Conservation (phyloP, 441 rosid species). For the Dalechampia spathulata region DNA sequence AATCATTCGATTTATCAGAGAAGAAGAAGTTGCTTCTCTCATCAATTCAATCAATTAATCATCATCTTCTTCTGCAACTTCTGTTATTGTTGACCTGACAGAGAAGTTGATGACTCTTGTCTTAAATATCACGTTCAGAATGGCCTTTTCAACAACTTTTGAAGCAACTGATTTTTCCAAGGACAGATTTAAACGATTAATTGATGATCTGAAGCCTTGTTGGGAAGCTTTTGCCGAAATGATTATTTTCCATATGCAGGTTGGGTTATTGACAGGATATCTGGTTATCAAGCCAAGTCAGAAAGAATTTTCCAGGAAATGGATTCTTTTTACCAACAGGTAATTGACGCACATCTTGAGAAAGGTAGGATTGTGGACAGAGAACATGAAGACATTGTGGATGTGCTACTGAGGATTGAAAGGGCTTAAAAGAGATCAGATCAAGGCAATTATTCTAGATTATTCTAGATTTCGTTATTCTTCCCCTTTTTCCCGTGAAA, state of each 20-base stretch:
- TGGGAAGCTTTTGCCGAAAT: slow-evolving; percentile 27
- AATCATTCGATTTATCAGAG: slow-evolving; percentile 31
- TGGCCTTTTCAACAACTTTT: slow-evolving; percentile 31
- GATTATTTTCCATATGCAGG: slow-evolving; percentile 38
- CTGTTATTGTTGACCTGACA: slow-evolving; percentile 29
- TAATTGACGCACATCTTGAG: slow-evolving; percentile 41
- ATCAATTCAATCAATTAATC: slow-evolving; percentile 27
- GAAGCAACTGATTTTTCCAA: slow-evolving; percentile 24
- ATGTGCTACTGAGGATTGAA: slow-evolving; percentile 28
- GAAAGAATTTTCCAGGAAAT: slow-evolving; percentile 24
- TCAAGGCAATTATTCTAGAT: slow-evolving; percentile 44
- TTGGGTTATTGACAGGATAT: slow-evolving; percentile 33
- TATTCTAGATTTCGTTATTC: too few relatives aligned
- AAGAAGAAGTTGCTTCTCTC: slow-evolving; percentile 35
- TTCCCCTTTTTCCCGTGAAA: too few relatives aligned
- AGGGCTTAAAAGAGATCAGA: slow-evolving; percentile 29
- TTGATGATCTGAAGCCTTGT: slow-evolving; percentile 22
- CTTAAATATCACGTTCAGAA: slow-evolving; percentile 24
- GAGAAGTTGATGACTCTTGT: slow-evolving; percentile 21
- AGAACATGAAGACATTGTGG: slow-evolving; percentile 35
- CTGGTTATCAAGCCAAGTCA: slow-evolving; percentile 26
- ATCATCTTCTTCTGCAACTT: slow-evolving; percentile 18
- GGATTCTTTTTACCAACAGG: slow-evolving; percentile 25
- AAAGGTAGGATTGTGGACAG: slow-evolving; percentile 7
- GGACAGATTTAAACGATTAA: slow-evolving; percentile 17